A percentile compares a stretch with the other conserved stretches of the same genome.
Conservation (phyloP, 2,329 filamentous ascomycete genomes). For the Epichloe elymi region DNA sequence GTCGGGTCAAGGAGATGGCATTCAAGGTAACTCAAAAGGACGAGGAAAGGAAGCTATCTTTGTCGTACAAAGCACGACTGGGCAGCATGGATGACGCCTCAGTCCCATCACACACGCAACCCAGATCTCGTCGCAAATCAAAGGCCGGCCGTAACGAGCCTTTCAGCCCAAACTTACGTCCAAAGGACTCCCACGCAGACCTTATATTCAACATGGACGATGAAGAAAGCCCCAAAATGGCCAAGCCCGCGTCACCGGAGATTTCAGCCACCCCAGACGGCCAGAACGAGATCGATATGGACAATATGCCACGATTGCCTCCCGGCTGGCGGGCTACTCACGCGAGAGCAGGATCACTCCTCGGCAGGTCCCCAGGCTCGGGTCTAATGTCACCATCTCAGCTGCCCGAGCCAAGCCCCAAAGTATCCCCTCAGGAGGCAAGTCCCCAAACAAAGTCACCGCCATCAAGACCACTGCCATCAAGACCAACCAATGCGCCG, state of each 20-base stretch:
- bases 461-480: slow-evolving; percentile 5
- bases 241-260: slow-evolving; percentile 17
- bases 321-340: slow-evolving; percentile 15
- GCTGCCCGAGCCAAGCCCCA: background rate
- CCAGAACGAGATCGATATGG: slow-evolving; percentile 13
- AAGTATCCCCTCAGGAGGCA: background rate
- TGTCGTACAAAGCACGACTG: slow-evolving; percentile 46
- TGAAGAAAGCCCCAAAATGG: slow-evolving; percentile 32
- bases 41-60: slow-evolving; percentile 48
- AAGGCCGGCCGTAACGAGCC: slow-evolving; percentile 38
- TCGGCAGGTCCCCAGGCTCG: background rate
- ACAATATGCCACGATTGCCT: slow-evolving; percentile 17
- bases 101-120: slow-evolving; percentile 26
- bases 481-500: slow-evolving; percentile 23
- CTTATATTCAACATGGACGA: slow-evolving; percentile 95
- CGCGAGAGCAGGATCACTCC: background rate
- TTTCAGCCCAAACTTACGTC: slow-evolving; percentile 52
- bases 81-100: slow-evolving; percentile 52
- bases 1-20: slow-evolving; percentile 63
- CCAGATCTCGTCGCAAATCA: slow-evolving; percentile 33
- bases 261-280: slow-evolving; percentile 8
- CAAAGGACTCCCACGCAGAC: slow-evolving; percentile 57
- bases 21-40: slow-evolving; percentile 49
- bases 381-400: background rate
- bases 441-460: background rate